Conservation (phyloP, 177 flowering plant genomes). For the Vitis hybrid region DNA sequence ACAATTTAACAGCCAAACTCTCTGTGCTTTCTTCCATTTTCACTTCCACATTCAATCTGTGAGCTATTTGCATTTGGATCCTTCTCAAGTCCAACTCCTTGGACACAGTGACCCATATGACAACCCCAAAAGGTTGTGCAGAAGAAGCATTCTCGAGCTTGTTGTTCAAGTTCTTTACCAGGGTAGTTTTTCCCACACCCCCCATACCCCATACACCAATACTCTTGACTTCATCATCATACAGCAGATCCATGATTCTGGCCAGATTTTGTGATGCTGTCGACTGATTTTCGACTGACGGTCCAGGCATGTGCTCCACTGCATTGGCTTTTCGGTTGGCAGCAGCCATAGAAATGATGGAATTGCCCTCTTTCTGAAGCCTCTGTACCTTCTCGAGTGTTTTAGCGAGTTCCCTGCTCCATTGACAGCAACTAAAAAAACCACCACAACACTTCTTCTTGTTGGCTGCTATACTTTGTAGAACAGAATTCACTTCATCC, state of each 20-base stretch:
- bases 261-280: conserved; percentile 1
- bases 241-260: neutral
- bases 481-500: no score
- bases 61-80: neutral
- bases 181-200: conserved; percentile 27
- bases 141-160: conserved; percentile 2
- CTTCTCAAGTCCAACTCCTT: neutral
- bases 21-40: neutral
- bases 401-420: no score
- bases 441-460: no score
- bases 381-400: no score
- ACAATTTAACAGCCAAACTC: neutral
- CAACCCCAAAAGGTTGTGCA: conserved; percentile 13
- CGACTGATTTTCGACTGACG: conserved; percentile 11
- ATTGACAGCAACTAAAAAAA: no score
- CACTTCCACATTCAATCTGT: no score
- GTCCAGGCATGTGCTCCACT: conserved; percentile 19
- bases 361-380: no score
- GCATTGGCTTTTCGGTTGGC: neutral
- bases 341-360: no score
- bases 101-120: conserved; percentile 11
- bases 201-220: conserved; percentile 29
- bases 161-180: conserved; percentile 21
- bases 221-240: neutral
- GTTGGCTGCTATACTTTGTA: no score